Percentiles rank a stretch among this genome's conserved stretches.
phyloP scores from a whole-genome alignment of 129 eudicot genomes.

The Flaveria trinervia region DNA sequence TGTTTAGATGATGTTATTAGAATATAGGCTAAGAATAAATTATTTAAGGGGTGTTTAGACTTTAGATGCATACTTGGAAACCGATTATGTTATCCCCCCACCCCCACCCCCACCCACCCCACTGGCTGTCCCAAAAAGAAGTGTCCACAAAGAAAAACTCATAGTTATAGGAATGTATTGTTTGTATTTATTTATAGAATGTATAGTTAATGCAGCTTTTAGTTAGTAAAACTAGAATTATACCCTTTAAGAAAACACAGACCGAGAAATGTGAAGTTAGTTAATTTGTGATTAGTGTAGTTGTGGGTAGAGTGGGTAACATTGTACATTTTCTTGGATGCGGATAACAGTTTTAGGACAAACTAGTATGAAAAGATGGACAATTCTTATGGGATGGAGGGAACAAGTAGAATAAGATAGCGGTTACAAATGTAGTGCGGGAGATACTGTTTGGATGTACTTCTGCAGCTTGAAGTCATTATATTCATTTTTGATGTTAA shows the following conservation, averaged over 20 bases:
- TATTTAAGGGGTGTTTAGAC: not conserved
- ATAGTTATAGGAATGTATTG: not conserved
- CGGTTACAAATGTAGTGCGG: not conserved
- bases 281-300: not conserved
- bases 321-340: not conserved
- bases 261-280: not conserved
- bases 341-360: too few relatives aligned
- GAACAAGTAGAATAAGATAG: not conserved
- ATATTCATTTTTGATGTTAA: not conserved
- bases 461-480: not conserved
- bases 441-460: slow-evolving; percentile 13
- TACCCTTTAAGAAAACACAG: not conserved
- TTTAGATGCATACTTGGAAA: not conserved
- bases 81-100: not conserved
- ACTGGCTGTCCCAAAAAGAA: too few relatives aligned
- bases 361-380: too few relatives aligned
- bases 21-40: not conserved
- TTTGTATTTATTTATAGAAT: not conserved
- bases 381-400: too few relatives aligned
- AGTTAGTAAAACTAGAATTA: not conserved
- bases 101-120: not conserved
- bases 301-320: not conserved
- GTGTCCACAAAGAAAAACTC: not conserved
- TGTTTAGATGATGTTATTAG: not conserved
- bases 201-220: not conserved